A percentile compares a stretch with the other conserved stretches of the same genome.
Evolutionary conservation across 345 rosid species (phyloP).

Genomic region (Eucalyptus shirleyi): DNA sequence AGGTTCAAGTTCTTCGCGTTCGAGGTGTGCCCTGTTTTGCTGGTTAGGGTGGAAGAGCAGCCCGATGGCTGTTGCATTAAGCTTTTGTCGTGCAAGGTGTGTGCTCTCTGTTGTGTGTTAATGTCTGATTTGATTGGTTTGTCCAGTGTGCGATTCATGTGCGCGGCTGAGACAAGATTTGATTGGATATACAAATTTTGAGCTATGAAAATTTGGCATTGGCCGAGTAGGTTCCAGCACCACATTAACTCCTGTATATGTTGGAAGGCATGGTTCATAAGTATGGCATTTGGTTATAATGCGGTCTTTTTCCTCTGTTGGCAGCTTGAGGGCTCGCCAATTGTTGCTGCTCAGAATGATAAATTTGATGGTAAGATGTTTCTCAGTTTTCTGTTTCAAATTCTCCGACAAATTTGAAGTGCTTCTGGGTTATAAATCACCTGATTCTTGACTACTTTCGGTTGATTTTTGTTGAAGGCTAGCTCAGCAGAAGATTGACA

Average conservation of each 20-base stretch:
- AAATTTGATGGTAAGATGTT: constrained; percentile 71
- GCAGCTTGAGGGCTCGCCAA: constrained; percentile 92
- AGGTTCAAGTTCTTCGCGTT: constrained; percentile 77
- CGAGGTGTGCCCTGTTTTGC: constrained; percentile 92
- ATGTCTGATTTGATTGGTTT: not conserved
- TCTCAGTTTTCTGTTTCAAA: not conserved
- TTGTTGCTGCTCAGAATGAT: constrained; percentile 83
- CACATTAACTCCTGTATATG: not conserved
- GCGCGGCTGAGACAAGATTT: not conserved
- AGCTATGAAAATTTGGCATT: not conserved
- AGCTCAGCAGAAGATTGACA: not conserved
- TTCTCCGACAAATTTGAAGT: not conserved
- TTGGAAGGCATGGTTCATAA: not conserved
- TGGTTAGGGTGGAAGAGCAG: constrained; percentile 81
- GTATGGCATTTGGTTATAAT: not conserved
- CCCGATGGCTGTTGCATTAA: constrained; percentile 86
- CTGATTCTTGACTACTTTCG: not conserved
- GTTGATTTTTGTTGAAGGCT: not conserved
- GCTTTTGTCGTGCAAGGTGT: constrained; percentile 86
- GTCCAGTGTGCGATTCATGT: not conserved
- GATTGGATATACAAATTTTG: not conserved
- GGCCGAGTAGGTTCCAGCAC: not conserved
- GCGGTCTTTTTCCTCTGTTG: constrained; percentile 6
- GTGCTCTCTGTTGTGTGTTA: not conserved
- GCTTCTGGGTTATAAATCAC: not conserved